Evolutionary conservation across 2,329 filamentous ascomycete genomes (phyloP), one percentile per base, ranked within the genome.

Genomic region (Ophiostoma novo-ulmi): DNA sequence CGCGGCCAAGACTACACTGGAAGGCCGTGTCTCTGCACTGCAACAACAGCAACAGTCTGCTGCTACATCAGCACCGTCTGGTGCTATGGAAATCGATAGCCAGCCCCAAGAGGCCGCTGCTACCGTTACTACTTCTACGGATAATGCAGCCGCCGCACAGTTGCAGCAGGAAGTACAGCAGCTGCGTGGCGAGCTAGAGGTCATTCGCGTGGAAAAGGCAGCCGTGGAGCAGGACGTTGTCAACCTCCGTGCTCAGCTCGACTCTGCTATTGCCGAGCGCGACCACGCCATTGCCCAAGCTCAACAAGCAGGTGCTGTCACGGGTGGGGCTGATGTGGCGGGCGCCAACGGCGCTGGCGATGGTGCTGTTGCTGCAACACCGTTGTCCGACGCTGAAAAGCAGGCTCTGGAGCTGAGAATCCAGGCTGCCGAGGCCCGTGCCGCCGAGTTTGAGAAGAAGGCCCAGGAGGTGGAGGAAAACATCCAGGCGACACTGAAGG

Each of bases 151-250:
- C 1, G 5, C 79, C 81, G 67, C 76, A 4, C 8, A 61, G 6
- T 20, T 86, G 22, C 83, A 88, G 73, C 80, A 82, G 72, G 82
- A 88, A 72, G 80, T 88, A 8, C 74, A 77, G 1, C 78, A 81
- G 61, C 78, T 83, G 17, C 83, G 80, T 76, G 86, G 88, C 74
- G 87, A 94, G 74, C 84, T 95, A 11, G 88, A 89, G 63, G 83
- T 83, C 1, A 85, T 89, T 69, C 88, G 82, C 7, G 82, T 87
- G 11, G 89, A 95, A 77, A 93, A 92, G 78, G 83, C 88, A 22
- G 82, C 83, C 1, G 82, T 92, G n/a, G 87, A 92, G 74, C 81
- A 87, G 71, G 88, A 91, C 73, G 82, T 91, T 1, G 81, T 83
- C 65, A 78, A 77, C 35, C 77, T 89, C 1, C 85, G 82, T 39